Conservation (phyloP, 805 yeast species). For the Blastobotrys parvus region DNA sequence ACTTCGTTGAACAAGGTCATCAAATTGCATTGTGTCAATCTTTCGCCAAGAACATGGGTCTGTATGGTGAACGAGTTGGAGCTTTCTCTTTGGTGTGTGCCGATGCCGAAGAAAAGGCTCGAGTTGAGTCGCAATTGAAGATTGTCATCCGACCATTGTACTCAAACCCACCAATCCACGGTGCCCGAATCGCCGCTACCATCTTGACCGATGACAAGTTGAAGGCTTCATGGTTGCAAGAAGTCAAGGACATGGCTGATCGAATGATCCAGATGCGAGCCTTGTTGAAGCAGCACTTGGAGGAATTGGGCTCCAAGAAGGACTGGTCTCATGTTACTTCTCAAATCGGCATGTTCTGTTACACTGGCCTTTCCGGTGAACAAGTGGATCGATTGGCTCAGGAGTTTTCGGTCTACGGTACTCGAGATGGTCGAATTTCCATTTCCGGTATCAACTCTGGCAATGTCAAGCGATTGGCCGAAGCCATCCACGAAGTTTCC, state of each 20-base stretch:
- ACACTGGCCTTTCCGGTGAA: constrained; percentile 65
- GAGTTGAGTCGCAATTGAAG: constrained; percentile 72
- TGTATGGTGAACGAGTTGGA: constrained; percentile 93
- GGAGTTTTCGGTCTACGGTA: constrained; percentile 73
- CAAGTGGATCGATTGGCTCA: constrained; percentile 66
- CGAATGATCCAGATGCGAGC: constrained; percentile 69
- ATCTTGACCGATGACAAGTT: constrained; percentile 56
- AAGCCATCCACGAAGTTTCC: constrained; percentile 31
- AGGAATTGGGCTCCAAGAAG: constrained; percentile 44
- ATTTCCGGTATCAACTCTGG: constrained; percentile 78
- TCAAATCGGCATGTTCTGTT: constrained; percentile 96
- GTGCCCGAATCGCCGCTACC: constrained; percentile 78
- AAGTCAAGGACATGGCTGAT: constrained; percentile 69
- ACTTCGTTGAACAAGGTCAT: constrained; percentile 35
- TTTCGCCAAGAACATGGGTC: constrained; percentile 90
- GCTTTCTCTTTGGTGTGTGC: constrained; percentile 56
- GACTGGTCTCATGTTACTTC: constrained; percentile 80
- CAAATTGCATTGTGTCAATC: constrained; percentile 66
- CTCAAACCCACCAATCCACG: constrained; percentile 93
- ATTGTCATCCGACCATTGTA: constrained; percentile 76
- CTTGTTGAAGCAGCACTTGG: constrained; percentile 53
- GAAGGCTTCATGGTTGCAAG: constrained; percentile 67
- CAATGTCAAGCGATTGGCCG: constrained; percentile 55
- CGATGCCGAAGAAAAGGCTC: constrained; percentile 37
- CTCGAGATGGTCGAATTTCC: constrained; percentile 85